phyloP scores from a whole-genome alignment of 2,329 filamentous ascomycete genomes.

The Paracoccidioides lutzii region DNA sequence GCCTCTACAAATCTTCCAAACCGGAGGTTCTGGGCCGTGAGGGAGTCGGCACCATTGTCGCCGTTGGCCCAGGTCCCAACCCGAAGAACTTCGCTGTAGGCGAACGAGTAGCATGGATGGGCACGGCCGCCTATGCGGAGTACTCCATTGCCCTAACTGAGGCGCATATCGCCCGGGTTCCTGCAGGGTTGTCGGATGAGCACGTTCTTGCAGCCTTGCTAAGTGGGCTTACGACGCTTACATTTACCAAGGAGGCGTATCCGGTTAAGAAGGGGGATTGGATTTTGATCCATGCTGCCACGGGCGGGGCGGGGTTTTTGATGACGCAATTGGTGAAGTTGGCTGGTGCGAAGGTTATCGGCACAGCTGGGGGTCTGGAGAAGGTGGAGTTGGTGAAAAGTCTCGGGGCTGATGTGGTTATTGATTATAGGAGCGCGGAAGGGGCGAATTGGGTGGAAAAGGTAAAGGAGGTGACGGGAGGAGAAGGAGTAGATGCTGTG shows the following conservation, averaged over 20 bases:
- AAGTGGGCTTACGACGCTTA: conserved; percentile 72
- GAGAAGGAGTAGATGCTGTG: conserved; percentile 60
- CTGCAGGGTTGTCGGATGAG: conserved; percentile 47
- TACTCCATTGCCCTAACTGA: conserved; percentile 43
- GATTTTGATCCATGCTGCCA: conserved; percentile 73
- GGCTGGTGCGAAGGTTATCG: conserved; percentile 66
- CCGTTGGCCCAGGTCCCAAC: conserved; percentile 41
- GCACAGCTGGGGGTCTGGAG: conserved; percentile 59
- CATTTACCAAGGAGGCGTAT: conserved; percentile 62
- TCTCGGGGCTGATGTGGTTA: conserved; percentile 54
- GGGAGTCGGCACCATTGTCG: conserved; percentile 57
- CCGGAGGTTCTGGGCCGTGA: conserved; percentile 72
- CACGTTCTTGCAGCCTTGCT: conserved; percentile 57
- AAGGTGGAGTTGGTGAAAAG: conserved; percentile 58
- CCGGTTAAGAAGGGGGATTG: conserved; percentile 62
- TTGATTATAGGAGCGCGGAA: conserved; percentile 76
- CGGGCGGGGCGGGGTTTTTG: conserved; percentile 65
- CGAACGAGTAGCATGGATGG: conserved; percentile 60
- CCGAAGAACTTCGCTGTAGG: conserved; percentile 48
- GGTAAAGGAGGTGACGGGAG: conserved; percentile 72
- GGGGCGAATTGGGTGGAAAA: conserved; percentile 64
- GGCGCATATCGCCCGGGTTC: conserved; percentile 47
- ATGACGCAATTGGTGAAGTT: conserved; percentile 61
- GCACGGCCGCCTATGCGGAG: conserved; percentile 43
- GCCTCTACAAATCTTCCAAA: conserved; percentile 60